These are phyloP conservation scores for Pleurotus cornucopiae DNA, from an alignment of 768 basidiomycete species.

Conservation along the genomic window DNA sequence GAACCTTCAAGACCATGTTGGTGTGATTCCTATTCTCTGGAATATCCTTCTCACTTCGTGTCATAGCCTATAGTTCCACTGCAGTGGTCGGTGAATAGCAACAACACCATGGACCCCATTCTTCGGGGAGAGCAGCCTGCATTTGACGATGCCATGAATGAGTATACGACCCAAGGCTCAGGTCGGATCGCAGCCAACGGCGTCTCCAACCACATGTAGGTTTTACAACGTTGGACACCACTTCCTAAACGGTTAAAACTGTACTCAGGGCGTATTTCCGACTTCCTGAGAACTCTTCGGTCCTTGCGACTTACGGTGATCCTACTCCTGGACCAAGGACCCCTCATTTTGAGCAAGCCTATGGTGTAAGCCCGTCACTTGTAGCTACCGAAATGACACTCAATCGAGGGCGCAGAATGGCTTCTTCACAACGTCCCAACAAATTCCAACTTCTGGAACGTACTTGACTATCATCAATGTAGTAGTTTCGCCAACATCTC, in stretches of 20 bases:
- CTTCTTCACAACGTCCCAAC: conserved; percentile 6
- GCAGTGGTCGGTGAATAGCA: conserved; percentile 9
- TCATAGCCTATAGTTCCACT: conserved; percentile 8
- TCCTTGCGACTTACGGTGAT: conserved; percentile 25
- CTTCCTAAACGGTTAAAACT: neutral
- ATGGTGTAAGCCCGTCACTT: conserved; percentile 18
- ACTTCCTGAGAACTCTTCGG: conserved; percentile 22
- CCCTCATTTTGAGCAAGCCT: conserved; percentile 30
- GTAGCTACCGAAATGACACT: neutral
- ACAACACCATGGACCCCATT: conserved; percentile 13
- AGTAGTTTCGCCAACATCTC: conserved; percentile 31
- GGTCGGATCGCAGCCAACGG: conserved; percentile 15
- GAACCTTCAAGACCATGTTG: conserved; percentile 23
- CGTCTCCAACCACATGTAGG: conserved; percentile 13
- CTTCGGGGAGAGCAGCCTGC: conserved; percentile 12
- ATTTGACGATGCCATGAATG: conserved; percentile 10
- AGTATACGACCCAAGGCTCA: conserved; percentile 15
- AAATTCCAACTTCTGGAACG: conserved; percentile 22
- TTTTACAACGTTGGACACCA: neutral
- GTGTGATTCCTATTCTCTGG: neutral
- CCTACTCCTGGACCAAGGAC: conserved; percentile 31
- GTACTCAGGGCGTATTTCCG: conserved; percentile 15
- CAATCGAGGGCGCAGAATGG: neutral
- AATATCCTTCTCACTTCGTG: conserved; percentile 17
- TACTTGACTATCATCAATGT: conserved; percentile 25